These are phyloP conservation scores for Endoconidiophora laricicola DNA, from an alignment of 2,329 filamentous ascomycete genomes.

Conservation along the genomic window DNA sequence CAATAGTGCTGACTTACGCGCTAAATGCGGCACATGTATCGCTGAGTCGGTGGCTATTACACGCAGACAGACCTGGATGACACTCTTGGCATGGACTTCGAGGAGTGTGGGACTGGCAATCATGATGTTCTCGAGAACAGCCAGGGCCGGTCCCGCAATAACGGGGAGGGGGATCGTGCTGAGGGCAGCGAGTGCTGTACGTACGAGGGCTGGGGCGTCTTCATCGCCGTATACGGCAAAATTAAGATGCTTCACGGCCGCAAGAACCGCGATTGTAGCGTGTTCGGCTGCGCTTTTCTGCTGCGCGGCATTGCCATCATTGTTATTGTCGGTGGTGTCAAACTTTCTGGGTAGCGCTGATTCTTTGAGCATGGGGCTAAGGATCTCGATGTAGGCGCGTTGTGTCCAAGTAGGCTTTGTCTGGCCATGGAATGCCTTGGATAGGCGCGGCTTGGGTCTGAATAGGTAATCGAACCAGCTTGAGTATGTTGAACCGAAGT, in stretches of 20 bases:
- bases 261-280: conserved; percentile 31
- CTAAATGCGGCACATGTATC: neutral
- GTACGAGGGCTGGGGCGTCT: conserved; percentile 30
- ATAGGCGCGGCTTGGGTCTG: conserved; percentile 23
- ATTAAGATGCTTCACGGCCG: conserved; percentile 31
- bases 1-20: conserved; percentile 15
- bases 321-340: neutral
- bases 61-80: conserved; percentile 28
- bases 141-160: conserved; percentile 32
- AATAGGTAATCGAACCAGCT: conserved; percentile 28
- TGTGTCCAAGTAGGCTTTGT: conserved; percentile 32
- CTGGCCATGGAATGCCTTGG: conserved; percentile 26
- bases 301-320: neutral
- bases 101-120: conserved; percentile 28
- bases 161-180: conserved; percentile 24
- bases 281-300: conserved; percentile 18
- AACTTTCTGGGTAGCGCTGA: conserved; percentile 22
- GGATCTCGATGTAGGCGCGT: conserved; percentile 31
- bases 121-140: conserved; percentile 32
- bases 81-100: conserved; percentile 30
- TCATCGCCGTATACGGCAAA: conserved; percentile 33
- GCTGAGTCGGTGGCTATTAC: neutral
- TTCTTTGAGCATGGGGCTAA: conserved; percentile 26
- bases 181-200: conserved; percentile 31
- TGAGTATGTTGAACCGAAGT: conserved; percentile 24